A percentile compares a stretch with the other conserved stretches of the same genome.
These are phyloP conservation scores for Diaporthe amygdali DNA, from an alignment of 2,329 filamentous ascomycete species.

Conservation along the genomic window DNA sequence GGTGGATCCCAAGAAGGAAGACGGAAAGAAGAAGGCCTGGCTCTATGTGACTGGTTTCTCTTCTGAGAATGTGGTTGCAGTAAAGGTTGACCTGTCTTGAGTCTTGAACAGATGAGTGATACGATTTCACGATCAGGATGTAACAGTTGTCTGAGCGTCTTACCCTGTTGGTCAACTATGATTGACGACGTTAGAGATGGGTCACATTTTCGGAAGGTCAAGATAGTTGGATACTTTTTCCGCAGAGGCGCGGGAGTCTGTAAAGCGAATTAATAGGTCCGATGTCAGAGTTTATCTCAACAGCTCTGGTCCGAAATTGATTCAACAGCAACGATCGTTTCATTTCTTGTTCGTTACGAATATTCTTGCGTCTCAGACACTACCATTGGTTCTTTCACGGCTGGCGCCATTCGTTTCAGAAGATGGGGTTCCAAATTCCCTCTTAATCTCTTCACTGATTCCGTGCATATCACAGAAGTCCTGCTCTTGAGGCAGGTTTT, in stretches of 20 bases:
- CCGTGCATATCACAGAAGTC: constrained; percentile 14
- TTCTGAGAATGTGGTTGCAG: constrained; percentile 53
- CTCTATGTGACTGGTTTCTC: constrained; percentile 63
- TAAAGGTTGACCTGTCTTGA: constrained; percentile 53
- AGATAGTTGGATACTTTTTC: too few species aligned
- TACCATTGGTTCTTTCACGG: background rate
- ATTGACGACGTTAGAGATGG: too few species aligned
- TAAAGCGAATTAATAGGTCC: too few species aligned
- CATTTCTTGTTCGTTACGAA: background rate
- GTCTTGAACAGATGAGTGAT: background rate
- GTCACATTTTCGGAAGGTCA: too few species aligned
- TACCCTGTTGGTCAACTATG: too few species aligned
- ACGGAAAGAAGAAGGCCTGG: constrained; percentile 55
- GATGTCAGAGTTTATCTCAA: too few species aligned
- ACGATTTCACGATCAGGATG: too few species aligned
- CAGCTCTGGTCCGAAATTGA: too few species aligned
- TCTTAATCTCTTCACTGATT: constrained; percentile 5
- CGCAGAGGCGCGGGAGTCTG: too few species aligned
- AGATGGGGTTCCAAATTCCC: background rate
- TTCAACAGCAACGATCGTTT: background rate
- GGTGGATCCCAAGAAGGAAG: constrained; percentile 51
- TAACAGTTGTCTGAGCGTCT: background rate
- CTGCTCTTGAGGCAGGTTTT: background rate
- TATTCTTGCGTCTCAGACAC: background rate
- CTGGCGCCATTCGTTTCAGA: background rate